Evolutionary conservation across 78 protist genomes (phyloP).

Genomic region (Emiliania huxleyi): DNA sequence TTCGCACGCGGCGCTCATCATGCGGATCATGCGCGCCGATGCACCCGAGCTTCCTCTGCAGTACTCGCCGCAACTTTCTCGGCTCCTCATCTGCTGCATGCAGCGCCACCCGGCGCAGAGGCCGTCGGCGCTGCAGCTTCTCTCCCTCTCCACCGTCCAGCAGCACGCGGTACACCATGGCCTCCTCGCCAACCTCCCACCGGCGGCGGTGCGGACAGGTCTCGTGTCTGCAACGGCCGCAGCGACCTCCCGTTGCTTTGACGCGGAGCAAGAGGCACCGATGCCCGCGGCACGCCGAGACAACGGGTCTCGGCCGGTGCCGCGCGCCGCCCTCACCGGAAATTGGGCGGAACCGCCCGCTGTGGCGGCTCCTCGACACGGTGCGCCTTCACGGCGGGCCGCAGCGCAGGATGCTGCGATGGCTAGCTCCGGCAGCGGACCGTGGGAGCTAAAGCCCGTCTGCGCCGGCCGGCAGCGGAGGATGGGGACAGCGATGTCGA

Average conservation of each 20-base stretch:
- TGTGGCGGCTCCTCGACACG: neutral
- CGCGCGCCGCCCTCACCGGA: neutral
- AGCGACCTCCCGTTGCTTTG: neutral
- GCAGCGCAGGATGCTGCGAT: neutral
- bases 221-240: neutral
- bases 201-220: neutral
- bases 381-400: neutral
- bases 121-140: neutral
- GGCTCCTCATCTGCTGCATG: neutral
- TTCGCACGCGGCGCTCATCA: neutral
- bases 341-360: too few relatives aligned
- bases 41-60: neutral
- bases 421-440: neutral
- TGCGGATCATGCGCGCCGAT: neutral
- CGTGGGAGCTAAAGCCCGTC: neutral
- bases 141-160: neutral
- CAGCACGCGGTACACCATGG: neutral
- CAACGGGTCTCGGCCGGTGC: neutral
- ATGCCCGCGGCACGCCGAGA: neutral
- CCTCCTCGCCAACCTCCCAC: neutral
- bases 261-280: too few relatives aligned
- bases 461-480: neutral
- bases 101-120: neutral
- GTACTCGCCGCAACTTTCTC: neutral
- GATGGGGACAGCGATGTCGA: neutral